Evolutionary conservation across 2,329 filamentous ascomycete genomes (phyloP), one percentile per base, ranked within the genome.

Genomic region (Verticillium nonalfalfae): DNA sequence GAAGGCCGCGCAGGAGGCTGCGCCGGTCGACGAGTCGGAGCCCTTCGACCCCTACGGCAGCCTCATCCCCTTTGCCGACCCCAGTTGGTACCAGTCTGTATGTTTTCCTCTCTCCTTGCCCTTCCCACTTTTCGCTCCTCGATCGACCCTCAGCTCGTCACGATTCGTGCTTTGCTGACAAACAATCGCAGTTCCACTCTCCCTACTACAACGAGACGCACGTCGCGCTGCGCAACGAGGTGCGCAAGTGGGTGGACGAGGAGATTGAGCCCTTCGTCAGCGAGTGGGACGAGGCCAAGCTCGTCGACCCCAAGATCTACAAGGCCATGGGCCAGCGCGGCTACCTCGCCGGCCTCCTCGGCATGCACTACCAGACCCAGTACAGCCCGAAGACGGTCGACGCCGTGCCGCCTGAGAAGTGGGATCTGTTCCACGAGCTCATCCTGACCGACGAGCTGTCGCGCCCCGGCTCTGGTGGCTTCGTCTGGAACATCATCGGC

Each of bases 391-490:
- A 89, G 72, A 79, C 82, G 6, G 85, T 97, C 69, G 86, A 90
- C 78, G 89, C 87, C 57, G 95, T 99, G 13, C 76, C 89, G 0
- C 81, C 90, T 0, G 92, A 97, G 78, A 89, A 95, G 74, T 99
- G 94, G 94, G 95, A 99, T 79, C 85, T 96, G 55, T 99, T 98
- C 87, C 95, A 99, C 78, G 95, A 99, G 83, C 85, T 98, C 85
- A 83, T 98, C 55, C 74, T 99, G 63, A 98, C 94, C 1, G 95
- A 99, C 69, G 95, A 99, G 83, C 80, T 99, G 55, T 96, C 91
- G 45, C 91, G 95, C 60, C 82, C 87, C 58, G 95, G 89, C 61
- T 96, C 91, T 57, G 95, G 95, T 70, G 95, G 95, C 62, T 90
- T 98, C 66, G 93, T 98, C 26, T 98, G 95, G 95, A 97, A 97